phyloP scores from a whole-genome alignment of 1,284 basidiomycete species.

The Xanthoconium separans region DNA sequence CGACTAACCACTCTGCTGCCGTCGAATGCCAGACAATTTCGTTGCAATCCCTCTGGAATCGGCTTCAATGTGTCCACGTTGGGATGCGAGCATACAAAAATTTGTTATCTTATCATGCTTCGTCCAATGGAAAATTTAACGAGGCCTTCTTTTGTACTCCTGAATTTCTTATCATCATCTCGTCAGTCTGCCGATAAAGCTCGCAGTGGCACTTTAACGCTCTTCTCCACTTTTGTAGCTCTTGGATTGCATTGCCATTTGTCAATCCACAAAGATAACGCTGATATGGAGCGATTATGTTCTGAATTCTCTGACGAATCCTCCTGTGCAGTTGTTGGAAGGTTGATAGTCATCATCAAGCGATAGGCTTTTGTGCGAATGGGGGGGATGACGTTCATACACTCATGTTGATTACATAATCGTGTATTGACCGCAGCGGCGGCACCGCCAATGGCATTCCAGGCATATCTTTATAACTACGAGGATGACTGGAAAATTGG shows the following conservation, averaged over 20 bases:
- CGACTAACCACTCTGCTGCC: too few relatives aligned
- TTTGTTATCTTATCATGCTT: slow-evolving; percentile 1
- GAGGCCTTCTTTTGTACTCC: not conserved
- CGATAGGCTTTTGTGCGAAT: slow-evolving; percentile 25
- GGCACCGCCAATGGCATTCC: slow-evolving; percentile 5
- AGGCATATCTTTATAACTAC: slow-evolving; percentile 15
- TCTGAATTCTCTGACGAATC: not conserved
- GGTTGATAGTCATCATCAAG: not conserved
- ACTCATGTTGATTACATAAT: slow-evolving; percentile 26
- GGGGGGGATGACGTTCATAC: slow-evolving; percentile 10
- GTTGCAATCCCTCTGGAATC: too few relatives aligned
- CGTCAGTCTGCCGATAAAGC: not conserved
- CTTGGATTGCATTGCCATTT: slow-evolving; percentile 1
- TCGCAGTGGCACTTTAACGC: not conserved
- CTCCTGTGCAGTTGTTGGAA: not conserved
- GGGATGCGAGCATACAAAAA: not conserved
- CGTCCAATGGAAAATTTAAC: slow-evolving; percentile 18
- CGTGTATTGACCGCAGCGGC: slow-evolving; percentile 1
- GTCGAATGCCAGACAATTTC: too few relatives aligned
- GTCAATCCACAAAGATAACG: not conserved
- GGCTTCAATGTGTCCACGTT: not conserved
- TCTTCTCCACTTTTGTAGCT: not conserved
- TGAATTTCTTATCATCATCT: not conserved
- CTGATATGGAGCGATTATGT: not conserved
- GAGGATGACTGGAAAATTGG: slow-evolving; percentile 20